Percentiles rank a stretch among this genome's conserved stretches.
Evolutionary conservation across 164 flowering plant species (phyloP).

Genomic region (Vitis rotundifolia): DNA sequence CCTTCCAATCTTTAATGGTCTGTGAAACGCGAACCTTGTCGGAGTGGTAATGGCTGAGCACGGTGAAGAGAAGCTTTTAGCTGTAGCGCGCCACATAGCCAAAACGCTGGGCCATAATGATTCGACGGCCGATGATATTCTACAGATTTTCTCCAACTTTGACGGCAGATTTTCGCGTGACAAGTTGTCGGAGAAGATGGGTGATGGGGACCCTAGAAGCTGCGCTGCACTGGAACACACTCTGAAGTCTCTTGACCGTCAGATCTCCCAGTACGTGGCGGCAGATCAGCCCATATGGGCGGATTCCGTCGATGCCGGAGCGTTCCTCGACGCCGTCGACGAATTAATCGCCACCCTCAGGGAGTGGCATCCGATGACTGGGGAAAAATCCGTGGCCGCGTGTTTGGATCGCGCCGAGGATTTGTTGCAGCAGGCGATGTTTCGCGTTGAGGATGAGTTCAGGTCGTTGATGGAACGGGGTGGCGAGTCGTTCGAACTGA

Average conservation of each 20-base stretch:
- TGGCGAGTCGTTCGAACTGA: slow-evolving; percentile 41
- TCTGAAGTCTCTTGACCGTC: slow-evolving; percentile 58
- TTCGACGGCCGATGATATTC: slow-evolving; percentile 80
- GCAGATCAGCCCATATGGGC: slow-evolving; percentile 76
- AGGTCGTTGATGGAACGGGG: slow-evolving; percentile 55
- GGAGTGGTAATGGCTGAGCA: slow-evolving; percentile 42
- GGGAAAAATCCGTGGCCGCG: slow-evolving; percentile 53
- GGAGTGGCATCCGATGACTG: slow-evolving; percentile 53
- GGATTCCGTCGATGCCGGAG: slow-evolving; percentile 62
- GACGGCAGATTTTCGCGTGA: slow-evolving; percentile 86
- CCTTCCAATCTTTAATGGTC: background rate
- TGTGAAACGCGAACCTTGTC: background rate
- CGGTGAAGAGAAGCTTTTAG: slow-evolving; percentile 86
- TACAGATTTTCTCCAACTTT: slow-evolving; percentile 84
- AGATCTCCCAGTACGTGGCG: slow-evolving; percentile 57
- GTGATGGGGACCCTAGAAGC: slow-evolving; percentile 30
- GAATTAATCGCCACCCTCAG: slow-evolving; percentile 50
- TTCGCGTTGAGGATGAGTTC: slow-evolving; percentile 82
- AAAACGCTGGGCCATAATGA: slow-evolving; percentile 83
- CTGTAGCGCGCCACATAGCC: slow-evolving; percentile 92
- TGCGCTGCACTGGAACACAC: slow-evolving; percentile 42
- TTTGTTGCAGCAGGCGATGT: slow-evolving; percentile 72
- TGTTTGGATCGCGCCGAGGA: slow-evolving; percentile 74
- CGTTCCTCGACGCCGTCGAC: slow-evolving; percentile 76
- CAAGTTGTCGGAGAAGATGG: slow-evolving; percentile 46